These are phyloP conservation scores for Wilhelminamyces savonicus DNA, from an alignment of 805 yeast genomes.

Conservation along the genomic window DNA sequence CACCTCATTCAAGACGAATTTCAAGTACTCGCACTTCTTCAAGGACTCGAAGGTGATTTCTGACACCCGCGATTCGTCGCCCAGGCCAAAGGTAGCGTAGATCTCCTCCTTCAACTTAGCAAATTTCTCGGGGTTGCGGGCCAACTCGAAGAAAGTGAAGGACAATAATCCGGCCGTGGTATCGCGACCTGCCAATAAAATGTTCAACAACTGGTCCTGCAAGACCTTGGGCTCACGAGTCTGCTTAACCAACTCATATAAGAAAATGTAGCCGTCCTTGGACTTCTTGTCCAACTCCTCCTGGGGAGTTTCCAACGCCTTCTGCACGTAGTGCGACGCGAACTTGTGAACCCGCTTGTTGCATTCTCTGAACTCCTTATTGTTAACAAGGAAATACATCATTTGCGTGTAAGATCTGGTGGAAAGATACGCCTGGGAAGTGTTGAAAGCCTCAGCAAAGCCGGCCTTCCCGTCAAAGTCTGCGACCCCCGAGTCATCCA, in stretches of 20 bases:
- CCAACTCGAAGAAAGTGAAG: slow-evolving; percentile 39
- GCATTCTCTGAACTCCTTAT: slow-evolving; percentile 22
- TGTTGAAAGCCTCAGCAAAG: slow-evolving; percentile 30
- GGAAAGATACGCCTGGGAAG: slow-evolving; percentile 24
- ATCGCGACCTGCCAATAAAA: slow-evolving; percentile 50
- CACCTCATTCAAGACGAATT: slow-evolving; percentile 41
- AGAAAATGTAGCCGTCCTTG: slow-evolving; percentile 38
- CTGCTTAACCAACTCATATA: slow-evolving; percentile 42
- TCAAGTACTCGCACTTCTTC: slow-evolving; percentile 42
- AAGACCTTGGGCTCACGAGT: slow-evolving; percentile 41
- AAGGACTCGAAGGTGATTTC: slow-evolving; percentile 42
- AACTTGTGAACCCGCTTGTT: slow-evolving; percentile 19
- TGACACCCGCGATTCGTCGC: slow-evolving; percentile 25
- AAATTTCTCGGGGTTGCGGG: slow-evolving; percentile 35
- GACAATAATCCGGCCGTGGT: slow-evolving; percentile 48
- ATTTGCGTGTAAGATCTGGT: slow-evolving; percentile 26
- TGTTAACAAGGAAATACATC: slow-evolving; percentile 20
- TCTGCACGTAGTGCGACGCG: slow-evolving; percentile 19
- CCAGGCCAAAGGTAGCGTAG: slow-evolving; percentile 23
- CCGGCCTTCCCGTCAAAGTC: slow-evolving; percentile 25
- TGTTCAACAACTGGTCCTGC: slow-evolving; percentile 46
- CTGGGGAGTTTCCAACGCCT: slow-evolving; percentile 26
- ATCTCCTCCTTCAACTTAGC: slow-evolving; percentile 32
- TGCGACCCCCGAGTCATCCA: slow-evolving; percentile 25
- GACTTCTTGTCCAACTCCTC: slow-evolving; percentile 25